Percentiles rank a stretch among this genome's conserved stretches.
Evolutionary conservation across 176 grass and related monocot species (phyloP).

Genomic region (Microstegium vimineum): DNA sequence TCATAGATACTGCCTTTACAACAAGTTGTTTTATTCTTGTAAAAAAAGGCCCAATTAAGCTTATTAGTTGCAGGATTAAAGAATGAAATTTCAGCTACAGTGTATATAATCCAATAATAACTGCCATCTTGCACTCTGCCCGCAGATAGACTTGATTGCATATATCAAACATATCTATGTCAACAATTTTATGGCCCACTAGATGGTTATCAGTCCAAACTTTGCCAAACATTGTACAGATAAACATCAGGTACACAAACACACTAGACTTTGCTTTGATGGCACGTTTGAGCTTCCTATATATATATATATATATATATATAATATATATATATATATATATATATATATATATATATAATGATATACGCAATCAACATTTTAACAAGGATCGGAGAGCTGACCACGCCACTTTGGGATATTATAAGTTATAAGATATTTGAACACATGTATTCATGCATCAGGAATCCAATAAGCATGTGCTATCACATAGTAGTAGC

Average conservation of each 20-base stretch:
- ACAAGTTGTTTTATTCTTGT: not conserved
- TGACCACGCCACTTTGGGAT: not conserved
- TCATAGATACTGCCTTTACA: not conserved
- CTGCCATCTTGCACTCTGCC: not conserved
- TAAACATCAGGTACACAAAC: not conserved
- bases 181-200: not conserved
- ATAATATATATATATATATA: not conserved
- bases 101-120: not conserved
- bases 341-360: not conserved
- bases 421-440: not conserved
- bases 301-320: not conserved
- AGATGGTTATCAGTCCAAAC: not conserved
- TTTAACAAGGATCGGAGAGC: not conserved
- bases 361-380: not conserved
- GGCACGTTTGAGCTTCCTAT: conserved; percentile 28
- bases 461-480: conserved; percentile 13
- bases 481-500: not conserved
- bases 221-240: not conserved
- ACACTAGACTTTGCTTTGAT: not conserved
- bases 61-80: not conserved
- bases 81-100: not conserved
- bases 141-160: not conserved
- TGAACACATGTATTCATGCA: not conserved
- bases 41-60: not conserved
- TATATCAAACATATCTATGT: not conserved